Base-by-base conservation (phyloP, 768 basidiomycete species). In the Russula sp. region DNA sequence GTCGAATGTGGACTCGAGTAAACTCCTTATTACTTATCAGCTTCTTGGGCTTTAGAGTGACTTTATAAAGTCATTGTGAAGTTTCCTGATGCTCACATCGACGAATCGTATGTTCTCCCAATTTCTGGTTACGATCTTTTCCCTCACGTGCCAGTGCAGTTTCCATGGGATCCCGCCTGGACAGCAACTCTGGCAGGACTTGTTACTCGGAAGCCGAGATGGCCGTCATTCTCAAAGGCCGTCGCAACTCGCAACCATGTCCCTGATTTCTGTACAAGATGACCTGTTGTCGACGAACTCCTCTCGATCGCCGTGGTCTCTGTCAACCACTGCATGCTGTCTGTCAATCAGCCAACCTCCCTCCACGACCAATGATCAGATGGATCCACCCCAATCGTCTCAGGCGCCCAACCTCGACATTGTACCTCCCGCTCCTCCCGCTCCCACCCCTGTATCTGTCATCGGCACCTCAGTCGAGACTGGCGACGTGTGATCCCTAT, bases 201-300 rank as follows among this genome's bases (percentile, higher is more conserved):
- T 13, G 68, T 50, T 67, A 67, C 60, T 67, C 68, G 49, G 66
- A 67, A 26, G 66, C 68, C 46, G 68, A 69, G 44, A 62, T 69
- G 22, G 56, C 59, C 5, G 62, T 67, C 46, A 67, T 69, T 13
- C 62, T 64, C 44, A 58, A 60, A 40, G 66, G 66, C 28, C 67
- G 67, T 49, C 68, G 68, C 44, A 52, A 56, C 36, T n/a, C n/a
- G n/a, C n/a, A n/a, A n/a, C n/a, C 59, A 59, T 40, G 50, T 44
- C 2, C 68, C 62, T 20, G 64, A 57, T 1, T 22, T 22, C 13
- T 11, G 30, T 46, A 9, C 57, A 53, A 18, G 54, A 50, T 28
- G 18, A 0, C 11, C 8, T 32, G 1, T 6, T 16, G 0, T 52
- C 57, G 3, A 46, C 40, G 20, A 18, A 40, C 0, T 46, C 56